Percentiles rank a stretch among this genome's conserved stretches.
Conservation (phyloP, 345 rosid genomes). For the Acer yangbiense region DNA sequence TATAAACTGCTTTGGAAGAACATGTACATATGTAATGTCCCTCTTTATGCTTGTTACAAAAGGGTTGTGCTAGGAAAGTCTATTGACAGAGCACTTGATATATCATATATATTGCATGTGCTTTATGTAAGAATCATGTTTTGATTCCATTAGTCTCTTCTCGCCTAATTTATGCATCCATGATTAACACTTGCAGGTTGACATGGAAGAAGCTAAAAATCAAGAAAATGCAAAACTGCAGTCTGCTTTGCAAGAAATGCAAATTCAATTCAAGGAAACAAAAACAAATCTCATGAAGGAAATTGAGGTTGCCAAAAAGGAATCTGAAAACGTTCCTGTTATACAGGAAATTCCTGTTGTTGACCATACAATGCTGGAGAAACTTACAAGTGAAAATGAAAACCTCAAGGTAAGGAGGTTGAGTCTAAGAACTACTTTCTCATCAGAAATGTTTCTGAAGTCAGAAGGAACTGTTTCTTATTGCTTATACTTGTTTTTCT, state of each 20-base stretch:
- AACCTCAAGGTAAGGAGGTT: slow-evolving; percentile 71
- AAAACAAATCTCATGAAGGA: slow-evolving; percentile 76
- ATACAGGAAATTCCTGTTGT: slow-evolving; percentile 87
- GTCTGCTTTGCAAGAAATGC: slow-evolving; percentile 78
- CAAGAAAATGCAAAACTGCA: slow-evolving; percentile 87
- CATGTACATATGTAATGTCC: too few relatives aligned
- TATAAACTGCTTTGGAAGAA: not conserved
- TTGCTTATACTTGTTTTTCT: slow-evolving; percentile 10
- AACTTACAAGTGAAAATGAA: slow-evolving; percentile 86
- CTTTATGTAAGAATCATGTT: not conserved
- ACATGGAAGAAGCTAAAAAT: slow-evolving; percentile 88
- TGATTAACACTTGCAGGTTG: slow-evolving; percentile 56
- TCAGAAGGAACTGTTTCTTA: slow-evolving; percentile 4
- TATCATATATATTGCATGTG: not conserved
- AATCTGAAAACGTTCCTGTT: slow-evolving; percentile 67
- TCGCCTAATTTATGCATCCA: slow-evolving; percentile 7
- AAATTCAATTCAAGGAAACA: slow-evolving; percentile 82
- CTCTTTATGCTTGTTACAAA: not conserved
- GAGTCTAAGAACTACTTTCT: slow-evolving; percentile 16
- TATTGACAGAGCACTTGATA: not conserved
- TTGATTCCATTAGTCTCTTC: not conserved
- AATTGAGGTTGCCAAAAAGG: slow-evolving; percentile 69
- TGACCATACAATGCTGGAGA: slow-evolving; percentile 70
- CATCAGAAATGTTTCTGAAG: slow-evolving; percentile 18
- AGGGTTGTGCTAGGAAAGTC: not conserved